A percentile compares a stretch with the other conserved stretches of the same genome.
phyloP scores from a whole-genome alignment of 768 basidiomycete species.

The Melanogaster broomeanus region DNA sequence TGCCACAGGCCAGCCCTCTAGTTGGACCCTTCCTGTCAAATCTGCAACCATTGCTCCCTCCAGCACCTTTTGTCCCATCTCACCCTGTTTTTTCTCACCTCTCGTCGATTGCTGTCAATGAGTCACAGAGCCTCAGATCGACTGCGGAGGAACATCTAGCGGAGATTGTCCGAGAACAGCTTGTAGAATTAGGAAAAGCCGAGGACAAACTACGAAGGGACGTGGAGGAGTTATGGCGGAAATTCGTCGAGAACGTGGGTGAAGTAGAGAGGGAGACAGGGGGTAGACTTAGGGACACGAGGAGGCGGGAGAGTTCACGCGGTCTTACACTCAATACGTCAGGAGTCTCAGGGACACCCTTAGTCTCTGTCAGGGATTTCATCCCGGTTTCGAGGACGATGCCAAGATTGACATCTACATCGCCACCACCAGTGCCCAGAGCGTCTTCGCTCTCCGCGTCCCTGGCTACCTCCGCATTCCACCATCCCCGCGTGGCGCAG shows the following conservation, averaged over 20 bases:
- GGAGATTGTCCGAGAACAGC: constrained; percentile 52
- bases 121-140: constrained; percentile 55
- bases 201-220: constrained; percentile 57
- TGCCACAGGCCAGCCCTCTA: constrained; percentile 23
- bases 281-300: constrained; percentile 13
- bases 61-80: constrained; percentile 75
- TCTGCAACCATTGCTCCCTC: constrained; percentile 65
- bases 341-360: constrained; percentile 34
- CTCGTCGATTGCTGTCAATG: constrained; percentile 52
- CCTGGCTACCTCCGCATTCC: constrained; percentile 57
- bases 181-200: constrained; percentile 54
- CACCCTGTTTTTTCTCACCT: constrained; percentile 72
- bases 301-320: constrained; percentile 20
- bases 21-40: constrained; percentile 46
- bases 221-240: constrained; percentile 65
- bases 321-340: constrained; percentile 18
- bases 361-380: constrained; percentile 54
- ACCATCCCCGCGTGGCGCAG: constrained; percentile 45
- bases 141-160: constrained; percentile 60
- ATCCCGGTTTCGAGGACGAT: constrained; percentile 44
- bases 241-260: constrained; percentile 50
- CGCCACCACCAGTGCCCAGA: constrained; percentile 42
- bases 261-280: constrained; percentile 43
- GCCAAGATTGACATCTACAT: constrained; percentile 39
- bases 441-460: constrained; percentile 73